Conservation (phyloP, 148 eudicot genomes). For the Polygonum aviculare region DNA sequence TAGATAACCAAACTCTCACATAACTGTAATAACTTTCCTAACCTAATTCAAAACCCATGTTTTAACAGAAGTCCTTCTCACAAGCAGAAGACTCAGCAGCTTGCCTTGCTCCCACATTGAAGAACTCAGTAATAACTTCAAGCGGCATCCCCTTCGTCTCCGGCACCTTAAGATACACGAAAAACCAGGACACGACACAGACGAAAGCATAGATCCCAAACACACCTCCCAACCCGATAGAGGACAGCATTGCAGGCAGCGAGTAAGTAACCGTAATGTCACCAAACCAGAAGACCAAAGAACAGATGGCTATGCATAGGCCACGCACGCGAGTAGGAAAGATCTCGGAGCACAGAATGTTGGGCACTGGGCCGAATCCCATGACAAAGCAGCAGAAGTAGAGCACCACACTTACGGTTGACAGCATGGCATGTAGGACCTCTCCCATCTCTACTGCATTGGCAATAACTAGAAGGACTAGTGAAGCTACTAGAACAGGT, state of each 20-base stretch:
- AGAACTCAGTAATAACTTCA: constrained; percentile 86
- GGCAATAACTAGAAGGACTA: constrained; percentile 40
- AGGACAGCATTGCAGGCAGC: constrained; percentile 55
- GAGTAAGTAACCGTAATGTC: constrained; percentile 74
- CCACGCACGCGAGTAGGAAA: constrained; percentile 96
- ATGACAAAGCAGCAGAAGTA: constrained; percentile 78
- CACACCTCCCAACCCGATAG: constrained; percentile 64
- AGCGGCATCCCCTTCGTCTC: constrained; percentile 96
- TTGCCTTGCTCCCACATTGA: constrained; percentile 39
- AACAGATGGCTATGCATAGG: constrained; percentile 81
- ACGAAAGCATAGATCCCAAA: constrained; percentile 57
- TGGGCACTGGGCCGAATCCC: constrained; percentile 88
- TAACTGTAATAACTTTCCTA: not conserved
- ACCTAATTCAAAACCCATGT: not conserved
- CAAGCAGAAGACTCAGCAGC: not conserved
- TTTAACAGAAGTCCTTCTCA: constrained; percentile 1
- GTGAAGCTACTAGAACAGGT: constrained; percentile 51
- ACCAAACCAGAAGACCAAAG: constrained; percentile 55
- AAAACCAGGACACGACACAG: constrained; percentile 57
- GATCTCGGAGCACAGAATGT: constrained; percentile 84
- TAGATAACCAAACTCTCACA: not conserved
- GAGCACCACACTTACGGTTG: constrained; percentile 57
- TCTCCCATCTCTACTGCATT: constrained; percentile 30
- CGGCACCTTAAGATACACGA: constrained; percentile 71
- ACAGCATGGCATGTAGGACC: constrained; percentile 46